Base-by-base conservation (phyloP, 2,329 filamentous ascomycete species). In the Ramularia endophylla region DNA sequence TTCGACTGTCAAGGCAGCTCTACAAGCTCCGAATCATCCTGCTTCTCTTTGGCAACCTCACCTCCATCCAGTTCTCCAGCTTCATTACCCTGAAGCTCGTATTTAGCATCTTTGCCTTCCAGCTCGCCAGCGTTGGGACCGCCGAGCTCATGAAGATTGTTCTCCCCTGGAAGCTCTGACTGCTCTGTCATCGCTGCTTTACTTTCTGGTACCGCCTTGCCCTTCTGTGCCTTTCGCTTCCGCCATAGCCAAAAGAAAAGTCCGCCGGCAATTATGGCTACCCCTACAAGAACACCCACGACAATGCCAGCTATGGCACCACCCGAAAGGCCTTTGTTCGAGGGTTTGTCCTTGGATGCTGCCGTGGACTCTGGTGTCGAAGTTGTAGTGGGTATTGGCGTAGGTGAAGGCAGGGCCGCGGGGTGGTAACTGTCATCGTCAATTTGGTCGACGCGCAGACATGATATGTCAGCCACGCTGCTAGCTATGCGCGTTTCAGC, bases 221-320 rank as follows among this genome's bases (percentile, higher is more conserved):
- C 6, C n/a, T n/a, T n/a, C 17, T 17, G 31, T 8, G 32, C 33
- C 36, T 32, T 37, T 15, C 27, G 29, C n/a, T 25, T 37, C 4
- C 40, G 40, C 27, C 18, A 15, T 6, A 37, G 27, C 11, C 5
- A 31, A 27, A 37, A 32, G 2, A 37, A 17, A n/a, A 36, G 11
- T 15, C 15, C 40, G n/a, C 32, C 40, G 11, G 36, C 18, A 11
- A 37, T 19, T 9, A 19, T 12, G 9, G 18, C 18, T 4, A 42
- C 8, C 12, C n/a, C 40, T 16, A 20, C 27, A 17, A 41, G 11
- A 13, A 41, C 38, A 11, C 42, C 38, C 9, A 41, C 19, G 2
- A 38, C 33, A 4, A 45, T 40, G 13, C 42, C 42, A 13, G 28
- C 42, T 40, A 45, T 41, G 25, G 38, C 42, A 17, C 42, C 42